phyloP scores from a whole-genome alignment of 1,139 yeast species.

The Meyerozyma smithsonii region DNA sequence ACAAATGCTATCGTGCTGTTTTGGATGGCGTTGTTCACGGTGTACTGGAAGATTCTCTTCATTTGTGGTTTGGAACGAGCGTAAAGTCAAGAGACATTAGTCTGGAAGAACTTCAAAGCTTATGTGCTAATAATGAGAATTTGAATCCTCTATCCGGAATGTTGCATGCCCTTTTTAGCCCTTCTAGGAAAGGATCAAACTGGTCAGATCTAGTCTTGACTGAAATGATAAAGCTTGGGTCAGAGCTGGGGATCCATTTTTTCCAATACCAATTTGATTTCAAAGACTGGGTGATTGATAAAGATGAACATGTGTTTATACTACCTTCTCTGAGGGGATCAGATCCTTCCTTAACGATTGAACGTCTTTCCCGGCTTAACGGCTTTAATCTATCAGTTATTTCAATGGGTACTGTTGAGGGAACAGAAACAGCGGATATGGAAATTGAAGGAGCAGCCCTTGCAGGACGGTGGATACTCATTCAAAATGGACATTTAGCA shows the following conservation, averaged over 20 bases:
- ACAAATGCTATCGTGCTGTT: not conserved
- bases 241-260: not conserved
- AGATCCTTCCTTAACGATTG: constrained; percentile 62
- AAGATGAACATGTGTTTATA: constrained; percentile 24
- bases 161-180: not conserved
- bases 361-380: constrained; percentile 31
- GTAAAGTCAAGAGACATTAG: no score
- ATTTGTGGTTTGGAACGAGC: no score
- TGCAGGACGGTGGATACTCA: constrained; percentile 60
- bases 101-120: no score
- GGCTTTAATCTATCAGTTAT: constrained; percentile 35
- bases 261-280: not conserved
- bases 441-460: constrained; percentile 44
- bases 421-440: constrained; percentile 50
- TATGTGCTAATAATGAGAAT: no score
- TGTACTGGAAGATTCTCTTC: not conserved
- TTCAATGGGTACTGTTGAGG: constrained; percentile 78
- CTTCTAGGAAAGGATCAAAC: not conserved
- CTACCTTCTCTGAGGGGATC: constrained; percentile 58
- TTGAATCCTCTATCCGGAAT: not conserved
- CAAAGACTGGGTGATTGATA: not conserved
- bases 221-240: not conserved
- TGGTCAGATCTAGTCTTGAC: not conserved
- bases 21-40: not conserved
- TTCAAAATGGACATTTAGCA: constrained; percentile 79